phyloP scores from a whole-genome alignment of 805 yeast species.

The Scheffersomyces coipomensis region DNA sequence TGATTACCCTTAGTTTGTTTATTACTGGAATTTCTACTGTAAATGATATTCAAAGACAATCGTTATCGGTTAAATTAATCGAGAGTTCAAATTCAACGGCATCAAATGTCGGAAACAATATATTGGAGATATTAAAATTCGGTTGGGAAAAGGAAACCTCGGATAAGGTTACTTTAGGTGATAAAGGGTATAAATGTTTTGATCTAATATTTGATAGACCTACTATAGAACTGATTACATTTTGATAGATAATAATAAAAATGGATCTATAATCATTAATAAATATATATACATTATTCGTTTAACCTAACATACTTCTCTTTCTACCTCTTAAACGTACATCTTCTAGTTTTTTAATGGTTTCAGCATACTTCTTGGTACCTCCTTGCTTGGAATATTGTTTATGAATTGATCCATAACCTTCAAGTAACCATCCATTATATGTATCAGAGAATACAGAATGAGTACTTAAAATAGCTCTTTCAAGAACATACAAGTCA shows the following conservation, averaged over 20 bases:
- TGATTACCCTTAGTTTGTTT: conserved; percentile 1
- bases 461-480: conserved; percentile 91
- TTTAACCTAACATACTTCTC: conserved; percentile 83
- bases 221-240: conserved; percentile 4
- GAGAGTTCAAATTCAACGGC: conserved; percentile 1
- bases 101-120: conserved; percentile 3
- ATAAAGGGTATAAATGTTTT: conserved; percentile 6
- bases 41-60: conserved; percentile 1
- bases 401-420: conserved; percentile 50
- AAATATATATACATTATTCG: neutral
- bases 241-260: neutral
- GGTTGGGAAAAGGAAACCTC: conserved; percentile 4
- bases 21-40: conserved; percentile 4
- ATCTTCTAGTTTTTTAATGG: conserved; percentile 66
- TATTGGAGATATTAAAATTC: neutral
- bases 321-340: conserved; percentile 92
- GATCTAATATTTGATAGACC: conserved; percentile 5
- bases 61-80: neutral
- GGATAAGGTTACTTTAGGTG: conserved; percentile 3
- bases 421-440: conserved; percentile 69
- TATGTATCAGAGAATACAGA: conserved; percentile 67
- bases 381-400: conserved; percentile 29
- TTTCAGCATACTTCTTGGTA: conserved; percentile 47
- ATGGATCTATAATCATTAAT: neutral
- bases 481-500: conserved; percentile 89